Conservation (phyloP, 2,329 filamentous ascomycete genomes). For the Fusarium bactridioides region DNA sequence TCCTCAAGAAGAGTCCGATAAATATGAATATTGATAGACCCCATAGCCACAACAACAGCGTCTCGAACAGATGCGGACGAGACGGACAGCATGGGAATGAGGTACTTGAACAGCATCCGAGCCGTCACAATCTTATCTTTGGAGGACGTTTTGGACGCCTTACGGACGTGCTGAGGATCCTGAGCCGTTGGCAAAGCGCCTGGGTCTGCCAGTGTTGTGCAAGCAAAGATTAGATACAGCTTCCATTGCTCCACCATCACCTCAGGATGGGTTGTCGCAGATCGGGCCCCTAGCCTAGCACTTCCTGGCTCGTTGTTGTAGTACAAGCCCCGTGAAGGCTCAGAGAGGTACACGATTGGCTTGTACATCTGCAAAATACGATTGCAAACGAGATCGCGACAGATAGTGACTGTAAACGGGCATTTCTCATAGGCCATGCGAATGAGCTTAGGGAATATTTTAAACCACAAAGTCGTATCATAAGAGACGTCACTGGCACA, state of each 20-base stretch:
- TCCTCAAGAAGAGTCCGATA: conserved; percentile 92
- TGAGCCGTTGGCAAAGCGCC: conserved; percentile 64
- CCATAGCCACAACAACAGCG: conserved; percentile 89
- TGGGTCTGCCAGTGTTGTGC: conserved; percentile 89
- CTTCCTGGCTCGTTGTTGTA: conserved; percentile 68
- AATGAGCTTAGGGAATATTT: conserved; percentile 95
- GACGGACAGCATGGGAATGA: conserved; percentile 86
- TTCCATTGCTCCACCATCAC: conserved; percentile 98
- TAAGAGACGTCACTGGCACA: conserved; percentile 96
- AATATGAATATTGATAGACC: conserved; percentile 93
- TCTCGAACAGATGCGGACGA: conserved; percentile 83
- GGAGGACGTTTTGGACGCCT: conserved; percentile 74
- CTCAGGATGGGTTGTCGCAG: conserved; percentile 78
- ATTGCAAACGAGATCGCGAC: conserved; percentile 90
- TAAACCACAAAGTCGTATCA: conserved; percentile 95
- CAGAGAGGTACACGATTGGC: conserved; percentile 79
- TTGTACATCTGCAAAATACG: conserved; percentile 93
- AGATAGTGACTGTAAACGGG: conserved; percentile 88
- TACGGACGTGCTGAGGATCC: conserved; percentile 78
- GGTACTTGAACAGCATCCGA: conserved; percentile 85
- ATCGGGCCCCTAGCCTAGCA: conserved; percentile 59
- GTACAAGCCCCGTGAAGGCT: conserved; percentile 71
- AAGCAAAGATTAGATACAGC: conserved; percentile 94
- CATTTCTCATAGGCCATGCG: conserved; percentile 90
- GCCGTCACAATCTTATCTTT: conserved; percentile 86